Evolutionary conservation across 2,329 filamentous ascomycete species (phyloP).

Genomic region (Diaporthe sp.): DNA sequence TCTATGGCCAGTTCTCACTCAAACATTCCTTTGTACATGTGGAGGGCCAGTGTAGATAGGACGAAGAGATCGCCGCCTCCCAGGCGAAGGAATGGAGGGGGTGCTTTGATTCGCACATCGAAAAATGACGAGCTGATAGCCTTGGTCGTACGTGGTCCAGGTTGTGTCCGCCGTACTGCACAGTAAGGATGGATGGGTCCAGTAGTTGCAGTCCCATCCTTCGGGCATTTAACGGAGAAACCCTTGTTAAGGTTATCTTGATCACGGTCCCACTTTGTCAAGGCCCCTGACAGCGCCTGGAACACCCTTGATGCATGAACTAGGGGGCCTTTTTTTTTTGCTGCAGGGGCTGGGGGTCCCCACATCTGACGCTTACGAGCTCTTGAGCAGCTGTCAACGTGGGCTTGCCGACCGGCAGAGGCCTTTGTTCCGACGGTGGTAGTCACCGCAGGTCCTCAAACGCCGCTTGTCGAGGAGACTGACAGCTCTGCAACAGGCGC

Average conservation of each 20-base stretch:
- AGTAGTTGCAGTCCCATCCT: not conserved
- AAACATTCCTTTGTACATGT: not conserved
- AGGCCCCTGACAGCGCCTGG: conserved; percentile 16
- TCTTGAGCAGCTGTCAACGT: conserved; percentile 13
- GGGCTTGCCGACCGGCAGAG: conserved; percentile 24
- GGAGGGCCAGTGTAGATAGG: not conserved
- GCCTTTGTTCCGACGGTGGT: conserved; percentile 5
- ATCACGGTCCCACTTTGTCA: not conserved
- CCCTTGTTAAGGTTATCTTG: conserved; percentile 32
- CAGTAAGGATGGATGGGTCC: not conserved
- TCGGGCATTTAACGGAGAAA: conserved; percentile 21
- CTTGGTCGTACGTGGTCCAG: not conserved
- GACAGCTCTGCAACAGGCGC: conserved; percentile 30
- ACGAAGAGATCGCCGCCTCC: not conserved
- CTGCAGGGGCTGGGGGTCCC: conserved; percentile 9
- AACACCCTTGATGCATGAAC: conserved; percentile 20
- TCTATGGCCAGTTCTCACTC: not conserved
- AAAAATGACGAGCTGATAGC: not conserved
- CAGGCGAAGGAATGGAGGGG: not conserved
- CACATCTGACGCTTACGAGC: conserved; percentile 8
- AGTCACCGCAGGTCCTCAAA: conserved; percentile 32
- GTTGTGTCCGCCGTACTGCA: not conserved
- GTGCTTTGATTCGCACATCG: not conserved
- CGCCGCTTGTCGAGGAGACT: conserved; percentile 26
- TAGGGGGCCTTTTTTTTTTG: not conserved